These are phyloP conservation scores for Salix purpurea DNA, from an alignment of 345 rosid genomes.

Conservation along the genomic window DNA sequence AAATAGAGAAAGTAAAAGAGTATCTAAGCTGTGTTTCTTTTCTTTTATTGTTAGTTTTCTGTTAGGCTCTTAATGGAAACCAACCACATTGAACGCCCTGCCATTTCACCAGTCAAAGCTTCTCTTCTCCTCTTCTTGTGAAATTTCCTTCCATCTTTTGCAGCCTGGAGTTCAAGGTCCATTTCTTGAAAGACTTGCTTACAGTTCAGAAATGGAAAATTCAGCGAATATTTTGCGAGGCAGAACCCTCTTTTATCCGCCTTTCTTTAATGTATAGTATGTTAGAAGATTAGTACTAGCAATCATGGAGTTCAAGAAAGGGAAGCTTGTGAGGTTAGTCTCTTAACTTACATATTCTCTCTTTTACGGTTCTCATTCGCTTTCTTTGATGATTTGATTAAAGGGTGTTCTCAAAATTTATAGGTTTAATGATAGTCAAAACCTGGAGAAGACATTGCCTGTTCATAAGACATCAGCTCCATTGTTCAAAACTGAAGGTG, in stretches of 20 bases:
- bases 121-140: constrained; percentile 11
- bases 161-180: background rate
- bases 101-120: background rate
- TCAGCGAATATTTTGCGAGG: constrained; percentile 1
- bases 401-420: constrained; percentile 2
- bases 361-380: constrained; percentile 1
- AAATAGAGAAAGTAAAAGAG: constrained; percentile 9
- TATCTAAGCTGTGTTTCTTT: constrained; percentile 13
- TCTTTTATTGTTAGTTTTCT: constrained; percentile 7
- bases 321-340: constrained; percentile 50
- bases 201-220: constrained; percentile 12
- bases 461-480: constrained; percentile 40
- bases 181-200: background rate
- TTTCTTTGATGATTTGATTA: constrained; percentile 2
- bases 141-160: background rate
- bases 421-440: constrained; percentile 36
- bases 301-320: constrained; percentile 48
- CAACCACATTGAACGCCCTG: constrained; percentile 3
- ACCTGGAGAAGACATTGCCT: constrained; percentile 41
- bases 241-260: background rate
- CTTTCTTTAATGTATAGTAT: background rate
- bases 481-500: constrained; percentile 32
- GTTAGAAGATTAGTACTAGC: background rate
- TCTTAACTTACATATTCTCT: background rate
- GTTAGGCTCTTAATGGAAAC: constrained; percentile 28